Conservation (phyloP, 345 rosid genomes). For the Anacardium occidentale region DNA sequence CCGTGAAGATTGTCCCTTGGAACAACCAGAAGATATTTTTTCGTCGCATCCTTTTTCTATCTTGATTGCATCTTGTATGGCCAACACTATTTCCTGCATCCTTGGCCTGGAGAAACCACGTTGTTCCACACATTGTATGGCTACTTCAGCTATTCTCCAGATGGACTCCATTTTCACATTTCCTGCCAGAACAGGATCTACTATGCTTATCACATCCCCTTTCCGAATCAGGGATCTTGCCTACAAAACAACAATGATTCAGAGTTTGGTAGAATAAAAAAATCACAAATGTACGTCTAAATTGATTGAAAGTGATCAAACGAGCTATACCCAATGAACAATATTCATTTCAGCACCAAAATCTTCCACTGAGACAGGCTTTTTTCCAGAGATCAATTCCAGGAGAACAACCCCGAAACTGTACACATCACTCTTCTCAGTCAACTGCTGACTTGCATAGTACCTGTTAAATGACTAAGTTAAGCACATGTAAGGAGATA, state of each 20-base stretch:
- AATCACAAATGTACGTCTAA: background rate
- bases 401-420: constrained; percentile 97
- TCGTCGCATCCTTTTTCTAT: constrained; percentile 58
- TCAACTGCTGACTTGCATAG: constrained; percentile 83
- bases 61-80: constrained; percentile 81
- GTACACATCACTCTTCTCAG: constrained; percentile 95
- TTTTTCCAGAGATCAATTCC: constrained; percentile 86
- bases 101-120: constrained; percentile 64
- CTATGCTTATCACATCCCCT: constrained; percentile 75
- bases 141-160: constrained; percentile 89
- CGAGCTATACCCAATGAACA: constrained; percentile 77
- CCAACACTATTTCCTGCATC: constrained; percentile 85
- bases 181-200: constrained; percentile 59
- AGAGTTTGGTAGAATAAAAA: background rate
- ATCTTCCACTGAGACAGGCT: constrained; percentile 79
- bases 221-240: constrained; percentile 78
- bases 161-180: constrained; percentile 74
- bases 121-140: constrained; percentile 82
- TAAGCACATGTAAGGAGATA: constrained; percentile 1
- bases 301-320: background rate
- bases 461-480: constrained; percentile 49
- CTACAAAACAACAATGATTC: constrained; percentile 33
- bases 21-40: constrained; percentile 40
- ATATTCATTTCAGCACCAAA: constrained; percentile 84
- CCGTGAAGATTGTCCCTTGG: constrained; percentile 69